Evolutionary conservation across 2,329 filamentous ascomycete genomes (phyloP), one percentile per base, ranked within the genome.

Genomic region (Aspergillus aculeatus): DNA sequence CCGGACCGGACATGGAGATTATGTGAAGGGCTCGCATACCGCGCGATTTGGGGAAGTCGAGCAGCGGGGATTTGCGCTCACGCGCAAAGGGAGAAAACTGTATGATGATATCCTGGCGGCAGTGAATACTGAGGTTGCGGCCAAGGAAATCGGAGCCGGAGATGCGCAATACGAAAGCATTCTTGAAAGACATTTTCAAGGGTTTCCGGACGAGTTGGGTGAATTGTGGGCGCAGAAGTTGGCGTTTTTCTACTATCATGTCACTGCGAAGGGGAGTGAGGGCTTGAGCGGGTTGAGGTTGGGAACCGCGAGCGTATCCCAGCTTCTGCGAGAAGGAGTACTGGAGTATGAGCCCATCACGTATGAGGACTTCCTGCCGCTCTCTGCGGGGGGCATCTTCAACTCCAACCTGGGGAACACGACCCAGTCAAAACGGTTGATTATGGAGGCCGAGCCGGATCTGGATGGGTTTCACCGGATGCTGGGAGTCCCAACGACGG

Each of bases 31-130:
- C 1, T 76, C 71, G 0, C 82, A 84, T 54, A 80, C 73, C 5
- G 81, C 82, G 0, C 73, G 82, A 0, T 84, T 84, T 35, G 82
- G 82, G 0, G 82, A 84, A 65, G 78, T 84, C 7, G 82, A 84
- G 63, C 78, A 84, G 64, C 75, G 82, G 2, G 82, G 82, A 0
- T 80, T 78, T 4, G 82, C 82, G 0, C 70, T 84, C 7, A 84
- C 82, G 0, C 69, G 67, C 0, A 70, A 74, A 3, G 82, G 82
- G 0, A 71, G 82, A 1, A 62, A 66, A 2, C 60, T 83, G 1
- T 84, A 84, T 29, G 82, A 84, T 61, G 60, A 68, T 52, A 66
- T 82, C n/a, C 67, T 83, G 7, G 56, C 62, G 16, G 56, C 51
- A 21, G 70, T 64, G 12, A 71, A 68, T 52, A 29, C 7, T 3